Evolutionary conservation across 257 asterid species (phyloP), one percentile per base, ranked within the genome.

Genomic region (Agastache rugosa): DNA sequence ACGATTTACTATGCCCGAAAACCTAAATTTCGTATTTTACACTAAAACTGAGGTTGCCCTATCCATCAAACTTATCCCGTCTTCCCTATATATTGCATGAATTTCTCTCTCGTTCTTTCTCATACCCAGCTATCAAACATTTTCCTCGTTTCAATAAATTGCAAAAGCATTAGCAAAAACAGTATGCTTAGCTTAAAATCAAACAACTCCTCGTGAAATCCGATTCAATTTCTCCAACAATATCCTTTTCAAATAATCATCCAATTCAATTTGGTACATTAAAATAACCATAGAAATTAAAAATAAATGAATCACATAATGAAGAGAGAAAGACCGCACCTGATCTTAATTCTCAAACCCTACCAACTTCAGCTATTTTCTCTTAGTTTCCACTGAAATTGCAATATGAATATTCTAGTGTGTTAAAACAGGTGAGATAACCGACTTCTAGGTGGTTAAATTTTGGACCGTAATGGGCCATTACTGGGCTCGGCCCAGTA

Each of bases 301-400:
- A 17, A 63, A 6, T 22, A 27, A 66, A 23, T 10, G 5, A 41
- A 65, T 39, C 54, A 29, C 23, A 56, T 4, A 11, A 35, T 1
- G 50, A 16, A 11, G 62, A 70, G 69, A 50, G 60, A 15, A 17
- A 20, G 34, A 60, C 11, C 35, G 51, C 37, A 80, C 78, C 84
- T 76, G 78, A 67, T 58, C 48, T 54, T 16, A 8, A 72, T 51
- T 58, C 48, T 44, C n/a, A 8, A 72, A 80, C 75, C 81, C 84
- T 66, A 44, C 84, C 45, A 72, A 63, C 76, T 60, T 60, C 35
- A 23, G 74, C 64, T 42, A 50, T 5, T 7, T 44, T 65, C 63
- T 48, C n/a, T 6, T 15, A 8, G 50, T 39, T 31, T 37, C 73
- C 6, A 25, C 71, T 47, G 72, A 31, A 67, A 47, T 67, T 16